Evolutionary conservation across 768 basidiomycete genomes (phyloP).

Genomic region (Tubosaeta sp.): DNA sequence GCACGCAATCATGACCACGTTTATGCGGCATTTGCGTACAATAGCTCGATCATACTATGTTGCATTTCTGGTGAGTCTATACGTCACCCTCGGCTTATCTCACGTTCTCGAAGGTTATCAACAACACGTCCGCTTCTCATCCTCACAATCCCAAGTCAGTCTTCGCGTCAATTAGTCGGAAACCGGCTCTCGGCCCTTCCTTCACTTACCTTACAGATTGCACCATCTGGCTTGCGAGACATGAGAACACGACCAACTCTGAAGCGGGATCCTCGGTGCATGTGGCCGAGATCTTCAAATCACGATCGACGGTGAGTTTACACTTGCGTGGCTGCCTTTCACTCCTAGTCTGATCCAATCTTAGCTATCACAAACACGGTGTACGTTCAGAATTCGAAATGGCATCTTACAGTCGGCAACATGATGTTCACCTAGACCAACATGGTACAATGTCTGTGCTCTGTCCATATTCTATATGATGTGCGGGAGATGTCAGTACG

Average conservation of each 20-base stretch:
- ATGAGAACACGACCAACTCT: constrained; percentile 4
- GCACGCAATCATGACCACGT: constrained; percentile 66
- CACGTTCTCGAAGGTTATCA: constrained; percentile 48
- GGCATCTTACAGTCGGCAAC: constrained; percentile 25
- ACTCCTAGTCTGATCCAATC: neutral
- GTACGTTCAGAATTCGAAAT: constrained; percentile 36
- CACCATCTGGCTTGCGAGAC: constrained; percentile 61
- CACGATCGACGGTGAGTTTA: constrained; percentile 36
- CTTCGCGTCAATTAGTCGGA: constrained; percentile 40
- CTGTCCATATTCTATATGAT: no score
- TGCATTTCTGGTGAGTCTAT: constrained; percentile 49
- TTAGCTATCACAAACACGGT: constrained; percentile 38
- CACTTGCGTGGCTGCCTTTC: neutral
- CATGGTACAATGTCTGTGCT: no score
- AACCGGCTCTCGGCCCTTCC: constrained; percentile 72
- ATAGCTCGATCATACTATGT: constrained; percentile 43
- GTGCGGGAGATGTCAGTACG: neutral
- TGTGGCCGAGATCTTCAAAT: constrained; percentile 40
- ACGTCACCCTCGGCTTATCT: neutral
- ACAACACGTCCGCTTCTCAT: constrained; percentile 42
- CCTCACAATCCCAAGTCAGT: constrained; percentile 32
- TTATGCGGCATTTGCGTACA: constrained; percentile 61
- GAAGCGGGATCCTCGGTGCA: constrained; percentile 25
- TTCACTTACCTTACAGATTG: constrained; percentile 71
- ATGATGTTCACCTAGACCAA: neutral